Evolutionary conservation across 2,329 filamentous ascomycete species (phyloP), one percentile per base, ranked within the genome.

Genomic region (Claviceps pusilla): DNA sequence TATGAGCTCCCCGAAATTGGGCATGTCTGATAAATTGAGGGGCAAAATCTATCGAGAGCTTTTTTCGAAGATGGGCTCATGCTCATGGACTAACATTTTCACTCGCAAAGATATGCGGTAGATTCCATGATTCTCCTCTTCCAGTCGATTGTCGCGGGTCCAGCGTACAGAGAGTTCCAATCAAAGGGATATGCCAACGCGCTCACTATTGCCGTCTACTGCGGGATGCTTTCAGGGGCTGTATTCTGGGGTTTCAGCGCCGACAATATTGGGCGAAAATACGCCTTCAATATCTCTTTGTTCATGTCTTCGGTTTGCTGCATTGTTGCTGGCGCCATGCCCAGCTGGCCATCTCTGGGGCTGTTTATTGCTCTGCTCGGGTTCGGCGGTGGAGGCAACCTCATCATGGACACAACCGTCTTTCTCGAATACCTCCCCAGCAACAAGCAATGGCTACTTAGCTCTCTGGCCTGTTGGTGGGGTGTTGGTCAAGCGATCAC

Each of bases 221-320:
- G 75, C 9, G 76, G 76, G 16, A 75, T 75, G 70, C 70, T 75
- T 52, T 57, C 71, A 0, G 78, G 82, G 1, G 81, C 80, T 16
- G 63, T 86, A 31, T 86, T 86, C 67, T 87, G 83, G 83, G 83
- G 83, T 2, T 66, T 84, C 35, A 74, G 74, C 3, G 82, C 82
- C 28, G 84, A 87, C 61, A 74, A 87, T 39, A 81, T 87, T 57
- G 84, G 83, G 6, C 74, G 84, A 47, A 77, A 78, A 57, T 79
- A 78, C 59, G 83, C 84, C 5, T 88, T 87, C 69, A 87, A 87
- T 61, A 68, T 79, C 28, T 81, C 79, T 2, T 71, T 87, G 11
- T 75, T 86, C 60, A 71, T 86, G 55, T 82, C 77, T 61, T 77
- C 79, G 4, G 64, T 79, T n/a, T 62, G 61, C 59, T 72, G 70